phyloP scores from a whole-genome alignment of 23 red algal species.

The Agarophyton chilense region DNA sequence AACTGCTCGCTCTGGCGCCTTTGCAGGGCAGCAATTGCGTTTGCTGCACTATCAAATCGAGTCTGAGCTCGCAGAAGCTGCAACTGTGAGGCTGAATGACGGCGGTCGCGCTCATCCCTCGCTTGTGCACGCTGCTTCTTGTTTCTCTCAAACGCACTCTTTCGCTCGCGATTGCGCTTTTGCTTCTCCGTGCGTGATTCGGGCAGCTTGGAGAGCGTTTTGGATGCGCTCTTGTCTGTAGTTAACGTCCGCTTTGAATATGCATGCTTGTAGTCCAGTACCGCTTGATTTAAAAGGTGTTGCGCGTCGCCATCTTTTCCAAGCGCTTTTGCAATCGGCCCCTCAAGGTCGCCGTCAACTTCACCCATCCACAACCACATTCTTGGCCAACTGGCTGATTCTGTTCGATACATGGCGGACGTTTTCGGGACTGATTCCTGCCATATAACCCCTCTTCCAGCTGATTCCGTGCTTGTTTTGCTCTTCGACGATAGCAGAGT shows the following conservation, averaged over 20 bases:
- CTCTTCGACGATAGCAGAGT: neutral
- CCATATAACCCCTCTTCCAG: constrained; percentile 5
- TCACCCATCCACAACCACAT: neutral
- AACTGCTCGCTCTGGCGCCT: neutral
- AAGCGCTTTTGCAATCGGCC: no score
- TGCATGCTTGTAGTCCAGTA: no score
- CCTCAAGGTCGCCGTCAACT: no score
- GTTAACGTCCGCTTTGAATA: no score
- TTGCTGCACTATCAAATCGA: neutral
- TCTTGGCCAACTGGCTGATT: neutral
- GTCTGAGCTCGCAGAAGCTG: neutral
- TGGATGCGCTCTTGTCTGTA: no score
- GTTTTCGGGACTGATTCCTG: neutral
- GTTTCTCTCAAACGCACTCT: no score
- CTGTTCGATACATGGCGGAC: neutral
- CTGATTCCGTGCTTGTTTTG: neutral
- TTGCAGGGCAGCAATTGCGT: neutral
- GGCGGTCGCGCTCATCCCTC: neutral
- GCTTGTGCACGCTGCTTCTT: neutral
- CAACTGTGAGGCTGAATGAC: neutral
- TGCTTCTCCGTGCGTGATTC: no score
- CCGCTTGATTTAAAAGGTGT: no score
- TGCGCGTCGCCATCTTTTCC: no score
- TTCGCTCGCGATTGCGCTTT: no score
- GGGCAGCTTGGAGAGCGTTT: no score